Conservation (phyloP, 768 basidiomycete species). For the Chalciporus piperatus region DNA sequence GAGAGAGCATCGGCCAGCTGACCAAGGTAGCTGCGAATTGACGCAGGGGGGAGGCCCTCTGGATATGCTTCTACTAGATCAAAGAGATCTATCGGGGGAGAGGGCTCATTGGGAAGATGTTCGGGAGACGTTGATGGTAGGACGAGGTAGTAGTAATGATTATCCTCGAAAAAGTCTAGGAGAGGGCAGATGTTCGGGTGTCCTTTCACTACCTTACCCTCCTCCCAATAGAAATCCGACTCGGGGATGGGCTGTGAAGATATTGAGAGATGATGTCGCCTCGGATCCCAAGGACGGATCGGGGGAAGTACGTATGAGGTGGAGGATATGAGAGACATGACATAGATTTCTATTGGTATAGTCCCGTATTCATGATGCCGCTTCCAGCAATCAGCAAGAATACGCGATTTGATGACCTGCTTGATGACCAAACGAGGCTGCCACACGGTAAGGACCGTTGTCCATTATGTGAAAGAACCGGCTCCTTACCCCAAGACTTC, state of each 20-base stretch:
- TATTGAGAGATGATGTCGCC: slow-evolving; percentile 36
- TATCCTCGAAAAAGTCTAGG: slow-evolving; percentile 96
- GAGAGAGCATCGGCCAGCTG: slow-evolving; percentile 89
- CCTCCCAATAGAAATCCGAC: slow-evolving; percentile 52
- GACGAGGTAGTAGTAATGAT: slow-evolving; percentile 93
- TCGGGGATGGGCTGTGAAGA: slow-evolving; percentile 13
- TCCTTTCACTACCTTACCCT: slow-evolving; percentile 72
- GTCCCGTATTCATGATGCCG: slow-evolving; percentile 92
- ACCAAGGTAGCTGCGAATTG: slow-evolving; percentile 81
- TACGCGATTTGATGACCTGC: slow-evolving; percentile 97
- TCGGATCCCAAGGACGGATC: slow-evolving; percentile 82
- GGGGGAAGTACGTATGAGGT: slow-evolving; percentile 77
- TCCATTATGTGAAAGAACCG: slow-evolving; percentile 4
- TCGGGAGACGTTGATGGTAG: slow-evolving; percentile 74
- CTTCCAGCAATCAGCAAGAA: slow-evolving; percentile 99
- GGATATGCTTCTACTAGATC: slow-evolving; percentile 92
- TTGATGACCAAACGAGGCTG: slow-evolving; percentile 93
- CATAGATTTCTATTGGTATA: slow-evolving; percentile 96
- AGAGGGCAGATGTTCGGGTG: slow-evolving; percentile 96
- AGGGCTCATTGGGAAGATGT: slow-evolving; percentile 46
- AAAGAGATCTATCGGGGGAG: slow-evolving; percentile 82
- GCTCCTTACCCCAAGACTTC: slow-evolving; percentile 67
- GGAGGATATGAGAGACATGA: slow-evolving; percentile 87
- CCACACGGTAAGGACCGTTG: slow-evolving; percentile 7
- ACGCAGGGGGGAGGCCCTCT: slow-evolving; percentile 71